Evolutionary conservation across 106 monocot genomes (phyloP).

Genomic region (Narthecium ossifragum): DNA sequence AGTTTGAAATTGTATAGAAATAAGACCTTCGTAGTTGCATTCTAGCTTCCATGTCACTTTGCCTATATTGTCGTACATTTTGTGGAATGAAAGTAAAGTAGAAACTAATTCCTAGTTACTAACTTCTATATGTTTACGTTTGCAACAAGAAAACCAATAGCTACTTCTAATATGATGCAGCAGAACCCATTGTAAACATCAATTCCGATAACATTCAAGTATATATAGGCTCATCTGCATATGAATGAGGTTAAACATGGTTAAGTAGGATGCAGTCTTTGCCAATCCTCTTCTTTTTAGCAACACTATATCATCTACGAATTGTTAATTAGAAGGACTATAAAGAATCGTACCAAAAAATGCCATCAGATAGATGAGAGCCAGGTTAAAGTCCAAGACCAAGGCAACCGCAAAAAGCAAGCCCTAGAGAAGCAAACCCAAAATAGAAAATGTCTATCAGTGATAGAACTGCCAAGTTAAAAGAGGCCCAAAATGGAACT

Average conservation of each 20-base stretch:
- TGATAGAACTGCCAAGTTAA: not conserved
- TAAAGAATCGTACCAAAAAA: conserved; percentile 51
- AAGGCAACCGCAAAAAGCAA: conserved; percentile 66
- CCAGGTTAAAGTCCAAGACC: conserved; percentile 44
- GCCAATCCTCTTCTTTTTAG: not conserved
- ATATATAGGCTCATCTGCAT: not conserved
- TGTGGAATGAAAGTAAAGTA: not conserved
- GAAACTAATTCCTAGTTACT: not conserved
- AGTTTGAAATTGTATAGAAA: not conserved
- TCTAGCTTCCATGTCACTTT: not conserved
- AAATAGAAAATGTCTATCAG: not conserved
- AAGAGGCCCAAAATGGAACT: not conserved
- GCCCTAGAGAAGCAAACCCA: conserved; percentile 27
- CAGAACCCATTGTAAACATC: no score
- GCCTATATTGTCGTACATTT: not conserved
- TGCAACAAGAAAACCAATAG: not conserved
- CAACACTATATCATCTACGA: not conserved
- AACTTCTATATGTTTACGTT: not conserved
- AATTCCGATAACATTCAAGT: no score
- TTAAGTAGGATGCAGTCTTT: not conserved
- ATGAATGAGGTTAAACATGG: not conserved
- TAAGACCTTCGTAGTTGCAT: not conserved
- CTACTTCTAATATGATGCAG: not conserved
- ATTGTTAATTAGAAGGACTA: not conserved
- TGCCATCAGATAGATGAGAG: conserved; percentile 44